phyloP scores from a whole-genome alignment of 1,284 basidiomycete species.

The Cutaneotrichosporon cavernicola region DNA sequence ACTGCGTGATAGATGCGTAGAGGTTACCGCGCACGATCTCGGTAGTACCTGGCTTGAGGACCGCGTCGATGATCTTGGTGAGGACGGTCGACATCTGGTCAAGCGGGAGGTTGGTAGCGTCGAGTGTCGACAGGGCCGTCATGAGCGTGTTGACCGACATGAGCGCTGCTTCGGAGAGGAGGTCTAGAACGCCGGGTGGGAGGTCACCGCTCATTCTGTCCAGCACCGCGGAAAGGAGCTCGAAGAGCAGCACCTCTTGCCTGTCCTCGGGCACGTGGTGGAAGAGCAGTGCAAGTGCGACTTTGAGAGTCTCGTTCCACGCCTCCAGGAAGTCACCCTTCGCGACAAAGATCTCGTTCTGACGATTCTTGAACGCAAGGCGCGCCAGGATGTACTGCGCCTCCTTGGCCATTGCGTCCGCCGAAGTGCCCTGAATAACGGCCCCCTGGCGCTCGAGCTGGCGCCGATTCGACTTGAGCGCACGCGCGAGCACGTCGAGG shows the following conservation, averaged over 20 bases:
- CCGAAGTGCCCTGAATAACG: conserved; percentile 63
- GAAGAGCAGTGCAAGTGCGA: conserved; percentile 79
- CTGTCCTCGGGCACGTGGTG: conserved; percentile 68
- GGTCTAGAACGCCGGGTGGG: conserved; percentile 69
- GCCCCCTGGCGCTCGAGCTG: conserved; percentile 67
- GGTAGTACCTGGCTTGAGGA: conserved; percentile 73
- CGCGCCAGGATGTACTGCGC: conserved; percentile 73
- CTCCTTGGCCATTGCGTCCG: conserved; percentile 69
- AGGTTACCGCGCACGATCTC: conserved; percentile 93
- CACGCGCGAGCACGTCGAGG: conserved; percentile 65
- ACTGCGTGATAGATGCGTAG: conserved; percentile 88
- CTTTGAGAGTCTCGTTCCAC: conserved; percentile 79
- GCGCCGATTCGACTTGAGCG: conserved; percentile 64
- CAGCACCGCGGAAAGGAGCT: conserved; percentile 72
- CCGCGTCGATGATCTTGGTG: conserved; percentile 72
- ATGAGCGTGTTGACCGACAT: conserved; percentile 80
- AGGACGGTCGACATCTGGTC: conserved; percentile 77
- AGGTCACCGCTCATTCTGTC: conserved; percentile 55
- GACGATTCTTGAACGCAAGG: conserved; percentile 80
- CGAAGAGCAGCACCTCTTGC: conserved; percentile 81
- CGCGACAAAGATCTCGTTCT: conserved; percentile 72
- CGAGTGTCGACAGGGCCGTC: conserved; percentile 62
- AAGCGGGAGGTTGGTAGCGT: conserved; percentile 67
- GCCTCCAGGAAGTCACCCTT: conserved; percentile 69
- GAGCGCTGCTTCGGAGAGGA: conserved; percentile 77